A percentile compares a stretch with the other conserved stretches of the same genome.
phyloP scores from a whole-genome alignment of 1,139 yeast species.

The Yamadazyma triangularis region DNA sequence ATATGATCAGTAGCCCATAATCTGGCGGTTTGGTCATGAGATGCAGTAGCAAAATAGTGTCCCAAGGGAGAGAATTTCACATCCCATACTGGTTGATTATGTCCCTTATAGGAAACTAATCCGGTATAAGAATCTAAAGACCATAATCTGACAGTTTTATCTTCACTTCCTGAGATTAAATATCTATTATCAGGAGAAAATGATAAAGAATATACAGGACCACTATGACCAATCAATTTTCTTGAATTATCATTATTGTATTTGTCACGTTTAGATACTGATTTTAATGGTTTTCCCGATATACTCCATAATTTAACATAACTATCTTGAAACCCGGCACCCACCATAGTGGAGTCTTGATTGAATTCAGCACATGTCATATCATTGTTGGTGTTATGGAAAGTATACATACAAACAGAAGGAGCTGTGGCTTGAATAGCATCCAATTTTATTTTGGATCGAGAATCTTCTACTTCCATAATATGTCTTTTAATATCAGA shows the following conservation, averaged over 20 bases:
- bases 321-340: slow-evolving; percentile 93
- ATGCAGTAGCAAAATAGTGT: slow-evolving; percentile 95
- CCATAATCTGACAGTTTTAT: slow-evolving; percentile 91
- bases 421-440: slow-evolving; percentile 78
- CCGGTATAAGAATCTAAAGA: slow-evolving; percentile 87
- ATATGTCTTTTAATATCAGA: slow-evolving; percentile 77
- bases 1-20: slow-evolving; percentile 98
- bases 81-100: slow-evolving; percentile 97
- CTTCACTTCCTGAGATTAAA: slow-evolving; percentile 82
- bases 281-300: slow-evolving; percentile 78
- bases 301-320: slow-evolving; percentile 88
- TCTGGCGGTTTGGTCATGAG: slow-evolving; percentile 96
- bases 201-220: slow-evolving; percentile 86
- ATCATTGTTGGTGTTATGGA: slow-evolving; percentile 90
- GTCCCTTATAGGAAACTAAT: slow-evolving; percentile 92
- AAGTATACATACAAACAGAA: slow-evolving; percentile 96
- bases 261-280: slow-evolving; percentile 60
- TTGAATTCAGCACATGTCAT: slow-evolving; percentile 82
- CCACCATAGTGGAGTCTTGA: slow-evolving; percentile 80
- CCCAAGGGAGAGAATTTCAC: slow-evolving; percentile 93
- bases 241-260: slow-evolving; percentile 48
- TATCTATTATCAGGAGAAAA: slow-evolving; percentile 89
- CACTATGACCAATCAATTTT: slow-evolving; percentile 86
- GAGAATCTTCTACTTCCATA: slow-evolving; percentile 73
- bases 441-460: slow-evolving; percentile 60